Percentiles rank a stretch among this genome's conserved stretches.
Conservation (phyloP, 371 early-diverging fungal genomes). For the Mucor lusitanicus region DNA sequence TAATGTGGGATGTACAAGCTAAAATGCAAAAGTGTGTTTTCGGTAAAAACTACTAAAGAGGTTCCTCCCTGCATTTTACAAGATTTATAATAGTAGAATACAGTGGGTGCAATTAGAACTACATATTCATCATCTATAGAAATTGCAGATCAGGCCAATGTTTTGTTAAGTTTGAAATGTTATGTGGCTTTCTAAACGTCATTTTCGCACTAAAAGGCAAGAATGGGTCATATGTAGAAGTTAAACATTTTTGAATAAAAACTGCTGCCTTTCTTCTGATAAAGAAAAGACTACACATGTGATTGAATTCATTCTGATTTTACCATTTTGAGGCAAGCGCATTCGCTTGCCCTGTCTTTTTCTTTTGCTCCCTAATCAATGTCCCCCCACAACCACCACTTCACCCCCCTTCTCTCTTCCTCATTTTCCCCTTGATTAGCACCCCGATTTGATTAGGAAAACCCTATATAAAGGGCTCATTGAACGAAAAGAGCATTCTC, state of each 20-base stretch:
- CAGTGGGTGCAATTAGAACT: neutral
- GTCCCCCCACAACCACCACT: neutral
- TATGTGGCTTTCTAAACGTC: slow-evolving; percentile 1
- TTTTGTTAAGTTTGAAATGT: neutral
- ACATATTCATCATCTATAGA: neutral
- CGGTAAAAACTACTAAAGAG: neutral
- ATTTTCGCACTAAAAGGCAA: slow-evolving; percentile 13
- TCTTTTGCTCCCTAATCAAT: neutral
- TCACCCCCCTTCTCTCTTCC: neutral
- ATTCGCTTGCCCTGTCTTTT: neutral
- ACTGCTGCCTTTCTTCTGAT: neutral
- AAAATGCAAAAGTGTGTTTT: neutral
- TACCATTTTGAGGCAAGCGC: neutral
- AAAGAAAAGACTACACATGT: neutral
- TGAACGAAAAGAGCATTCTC: neutral
- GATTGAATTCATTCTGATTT: slow-evolving; percentile 1
- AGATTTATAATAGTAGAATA: neutral
- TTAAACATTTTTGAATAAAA: slow-evolving; percentile 14
- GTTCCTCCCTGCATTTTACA: neutral
- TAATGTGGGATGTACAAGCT: neutral
- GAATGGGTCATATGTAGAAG: slow-evolving; percentile 15
- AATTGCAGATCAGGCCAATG: neutral
- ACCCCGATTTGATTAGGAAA: slow-evolving; percentile 4
- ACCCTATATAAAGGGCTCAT: slow-evolving; percentile 4
- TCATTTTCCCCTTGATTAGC: neutral